Evolutionary conservation across 306 rosid genomes (phyloP), one percentile per base, ranked within the genome.

Genomic region (Corylus heterophylla): DNA sequence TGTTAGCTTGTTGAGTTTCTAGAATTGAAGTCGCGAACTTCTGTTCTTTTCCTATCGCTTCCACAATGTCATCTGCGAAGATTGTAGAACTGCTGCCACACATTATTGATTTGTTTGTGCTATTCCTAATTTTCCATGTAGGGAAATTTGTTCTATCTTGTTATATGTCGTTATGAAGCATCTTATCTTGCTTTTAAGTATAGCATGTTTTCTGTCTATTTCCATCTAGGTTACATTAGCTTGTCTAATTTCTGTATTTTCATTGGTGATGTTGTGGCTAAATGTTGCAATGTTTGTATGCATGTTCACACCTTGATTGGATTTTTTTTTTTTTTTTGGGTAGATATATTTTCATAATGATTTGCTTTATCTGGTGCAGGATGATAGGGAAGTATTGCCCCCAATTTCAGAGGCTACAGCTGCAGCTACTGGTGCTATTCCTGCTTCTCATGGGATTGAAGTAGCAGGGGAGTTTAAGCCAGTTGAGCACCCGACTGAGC

Each of bases 381-480:
- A 89, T 83, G 96, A 89, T 83, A 93, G 92, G 82, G 97, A 91
- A 77, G 85, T 29, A 20, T 67, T 85, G 72, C 90, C 97, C 12
- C 83, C 90, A 62, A 90, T 86, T 78, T 72, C 92, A 9, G 95
- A 86, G 82, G 82, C 51, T 62, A 85, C 76, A 1, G 87, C 69
- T 66, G 79, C 84, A 71, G 59, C 86, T 56, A 84, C 84, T 64
- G 74, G 80, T 55, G 75, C 83, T 29, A 78, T 84, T 52, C 66
- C 96, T 54, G 83, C 87, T 68, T 69, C 97, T 85, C 99, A 92
- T 86, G 97, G 97, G 82, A 91, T 90, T 85, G 99, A 95, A 87
- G 94, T 90, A 37, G 93, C 92, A 0, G 93, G 88, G 29, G 99
- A 91, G 88, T 95, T 95, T 82, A 95, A 95, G 86, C 97, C 99